Conservation (phyloP, 441 rosid species). For the Theobroma grandiflorum region DNA sequence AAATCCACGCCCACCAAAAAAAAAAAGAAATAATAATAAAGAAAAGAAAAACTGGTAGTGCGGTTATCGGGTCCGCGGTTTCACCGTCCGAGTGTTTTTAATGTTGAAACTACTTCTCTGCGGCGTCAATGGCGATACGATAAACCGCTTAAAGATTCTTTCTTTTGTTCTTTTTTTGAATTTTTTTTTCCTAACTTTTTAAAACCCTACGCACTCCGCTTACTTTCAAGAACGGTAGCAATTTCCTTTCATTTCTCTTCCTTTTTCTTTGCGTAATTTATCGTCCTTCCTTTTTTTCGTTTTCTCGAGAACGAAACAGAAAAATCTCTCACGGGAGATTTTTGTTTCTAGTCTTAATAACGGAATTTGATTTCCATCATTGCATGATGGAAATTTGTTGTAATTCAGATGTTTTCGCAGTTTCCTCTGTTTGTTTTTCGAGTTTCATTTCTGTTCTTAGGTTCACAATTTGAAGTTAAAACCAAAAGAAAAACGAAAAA, state of each 20-base stretch:
- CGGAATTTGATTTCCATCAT: not conserved
- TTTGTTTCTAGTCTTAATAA: not conserved
- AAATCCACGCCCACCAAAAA: too few species aligned
- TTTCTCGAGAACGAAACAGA: constrained; percentile 18
- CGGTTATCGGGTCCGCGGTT: too few species aligned
- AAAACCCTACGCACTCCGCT: not conserved
- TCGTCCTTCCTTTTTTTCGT: not conserved
- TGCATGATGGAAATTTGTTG: not conserved
- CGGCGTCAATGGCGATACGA: too few species aligned
- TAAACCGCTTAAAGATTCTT: too few species aligned
- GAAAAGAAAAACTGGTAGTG: too few species aligned
- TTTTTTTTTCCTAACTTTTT: too few species aligned
- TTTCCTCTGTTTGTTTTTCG: constrained; percentile 7
- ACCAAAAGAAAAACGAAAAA: not conserved
- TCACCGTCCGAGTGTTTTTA: too few species aligned
- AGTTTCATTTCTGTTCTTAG: not conserved
- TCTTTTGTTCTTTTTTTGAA: too few species aligned
- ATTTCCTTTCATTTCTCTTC: not conserved
- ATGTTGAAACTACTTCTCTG: too few species aligned
- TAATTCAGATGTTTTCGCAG: not conserved
- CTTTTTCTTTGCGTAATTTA: not conserved
- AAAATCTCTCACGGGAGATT: not conserved
- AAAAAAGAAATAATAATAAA: too few species aligned
- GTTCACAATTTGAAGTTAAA: not conserved
- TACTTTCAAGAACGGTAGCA: not conserved